A percentile compares a stretch with the other conserved stretches of the same genome.
These are phyloP conservation scores for Capronia americana DNA, from an alignment of 2,329 filamentous ascomycete species.

Conservation along the genomic window DNA sequence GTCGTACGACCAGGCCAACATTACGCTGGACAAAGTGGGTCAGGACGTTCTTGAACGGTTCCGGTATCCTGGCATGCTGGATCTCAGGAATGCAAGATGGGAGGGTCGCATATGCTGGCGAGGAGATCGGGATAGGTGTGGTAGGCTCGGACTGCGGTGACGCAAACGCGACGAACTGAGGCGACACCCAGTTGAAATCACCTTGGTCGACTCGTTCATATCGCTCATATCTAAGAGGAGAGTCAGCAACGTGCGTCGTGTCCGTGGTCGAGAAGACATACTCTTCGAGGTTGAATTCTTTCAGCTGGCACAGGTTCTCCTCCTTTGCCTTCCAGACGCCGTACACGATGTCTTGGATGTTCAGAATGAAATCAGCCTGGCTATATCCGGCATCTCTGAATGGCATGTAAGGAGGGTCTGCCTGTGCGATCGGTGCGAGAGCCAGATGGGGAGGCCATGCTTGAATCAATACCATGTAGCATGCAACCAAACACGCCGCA, in stretches of 20 bases:
- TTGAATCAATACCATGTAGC: constrained; percentile 99
- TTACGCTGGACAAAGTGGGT: constrained; percentile 86
- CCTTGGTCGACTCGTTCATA: constrained; percentile 97
- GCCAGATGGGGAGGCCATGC: constrained; percentile 96
- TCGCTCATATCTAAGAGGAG: constrained; percentile 73
- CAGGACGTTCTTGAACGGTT: constrained; percentile 94
- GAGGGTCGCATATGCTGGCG: constrained; percentile 74
- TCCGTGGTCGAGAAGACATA: constrained; percentile 47
- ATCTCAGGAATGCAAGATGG: constrained; percentile 79
- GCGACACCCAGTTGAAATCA: constrained; percentile 99
- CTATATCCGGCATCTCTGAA: constrained; percentile 98
- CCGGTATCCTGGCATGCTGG: constrained; percentile 72
- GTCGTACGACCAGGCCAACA: constrained; percentile 88
- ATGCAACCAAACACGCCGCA: constrained; percentile 90
- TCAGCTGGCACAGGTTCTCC: constrained; percentile 85
- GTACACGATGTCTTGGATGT: constrained; percentile 96
- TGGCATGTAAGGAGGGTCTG: constrained; percentile 97
- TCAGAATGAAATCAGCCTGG: constrained; percentile 94
- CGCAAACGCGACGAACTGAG: constrained; percentile 92
- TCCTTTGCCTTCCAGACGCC: constrained; percentile 99
- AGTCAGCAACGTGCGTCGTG: not conserved
- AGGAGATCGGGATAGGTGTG: constrained; percentile 72
- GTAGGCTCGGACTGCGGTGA: constrained; percentile 86
- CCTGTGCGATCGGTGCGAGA: constrained; percentile 91
- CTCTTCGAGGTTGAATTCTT: constrained; percentile 95